These are phyloP conservation scores for Leccinum uliginosum DNA, from an alignment of 768 basidiomycete species.

Conservation along the genomic window DNA sequence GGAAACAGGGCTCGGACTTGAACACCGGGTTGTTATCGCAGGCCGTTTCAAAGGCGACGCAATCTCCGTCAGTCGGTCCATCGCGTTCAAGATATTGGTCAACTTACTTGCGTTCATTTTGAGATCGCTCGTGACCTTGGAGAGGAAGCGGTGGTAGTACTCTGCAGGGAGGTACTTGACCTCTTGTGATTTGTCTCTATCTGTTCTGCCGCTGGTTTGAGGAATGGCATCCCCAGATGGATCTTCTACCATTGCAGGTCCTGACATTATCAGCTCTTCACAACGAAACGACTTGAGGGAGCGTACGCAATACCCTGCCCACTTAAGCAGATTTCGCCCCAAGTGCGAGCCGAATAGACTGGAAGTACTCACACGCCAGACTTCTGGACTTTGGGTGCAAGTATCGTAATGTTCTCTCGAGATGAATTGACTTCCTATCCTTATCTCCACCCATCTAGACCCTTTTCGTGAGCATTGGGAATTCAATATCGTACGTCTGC, in stretches of 20 bases:
- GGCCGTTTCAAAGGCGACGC: not conserved
- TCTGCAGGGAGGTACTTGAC: slow-evolving; percentile 37
- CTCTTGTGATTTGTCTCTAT: not conserved
- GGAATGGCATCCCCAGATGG: not conserved
- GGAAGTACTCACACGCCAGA: not conserved
- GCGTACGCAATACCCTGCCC: not conserved
- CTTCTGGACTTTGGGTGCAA: not conserved
- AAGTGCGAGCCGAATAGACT: not conserved
- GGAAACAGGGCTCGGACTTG: not conserved
- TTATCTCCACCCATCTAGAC: not conserved
- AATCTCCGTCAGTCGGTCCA: not conserved
- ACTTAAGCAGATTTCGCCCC: not conserved
- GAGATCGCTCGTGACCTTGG: slow-evolving; percentile 49
- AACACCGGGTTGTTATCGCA: not conserved
- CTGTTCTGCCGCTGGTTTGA: not conserved
- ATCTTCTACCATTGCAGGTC: not conserved
- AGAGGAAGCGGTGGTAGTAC: slow-evolving; percentile 54
- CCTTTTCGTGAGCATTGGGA: not conserved
- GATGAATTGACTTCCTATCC: not conserved
- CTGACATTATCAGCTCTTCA: not conserved
- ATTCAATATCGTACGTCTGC: not conserved
- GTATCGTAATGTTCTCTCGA: not conserved
- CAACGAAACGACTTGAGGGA: not conserved
- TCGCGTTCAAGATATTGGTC: not conserved
- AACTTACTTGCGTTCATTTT: slow-evolving; percentile 54